Evolutionary conservation across 78 protist species (phyloP).

Genomic region (Guillardia theta): DNA sequence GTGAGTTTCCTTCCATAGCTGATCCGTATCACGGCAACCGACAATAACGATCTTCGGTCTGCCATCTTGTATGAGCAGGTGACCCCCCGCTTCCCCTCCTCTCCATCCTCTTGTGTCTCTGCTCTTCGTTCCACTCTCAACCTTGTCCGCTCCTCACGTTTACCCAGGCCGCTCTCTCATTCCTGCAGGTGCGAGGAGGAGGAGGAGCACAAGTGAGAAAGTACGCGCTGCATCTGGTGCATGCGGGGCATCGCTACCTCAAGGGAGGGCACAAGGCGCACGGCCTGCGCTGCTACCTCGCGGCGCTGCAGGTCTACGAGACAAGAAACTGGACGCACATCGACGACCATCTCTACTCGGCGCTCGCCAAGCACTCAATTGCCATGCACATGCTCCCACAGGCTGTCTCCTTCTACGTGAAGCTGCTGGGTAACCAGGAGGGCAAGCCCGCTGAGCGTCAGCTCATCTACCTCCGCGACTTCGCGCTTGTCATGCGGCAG

Average conservation of each 20-base stretch:
- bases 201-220: background rate
- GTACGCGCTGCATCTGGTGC: constrained; percentile 8
- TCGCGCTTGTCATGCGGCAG: background rate
- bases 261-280: background rate
- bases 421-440: background rate
- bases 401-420: background rate
- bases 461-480: constrained; percentile 15
- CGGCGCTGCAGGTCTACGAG: background rate
- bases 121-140: too few species aligned
- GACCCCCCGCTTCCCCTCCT: too few species aligned
- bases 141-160: too few species aligned
- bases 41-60: too few species aligned
- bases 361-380: constrained; percentile 2
- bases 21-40: too few species aligned
- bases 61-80: too few species aligned
- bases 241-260: constrained; percentile 1
- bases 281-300: background rate
- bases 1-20: too few species aligned
- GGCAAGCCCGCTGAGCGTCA: background rate
- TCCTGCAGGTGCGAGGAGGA: background rate
- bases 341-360: constrained; percentile 19
- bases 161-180: too few species aligned
- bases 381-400: background rate
- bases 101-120: too few species aligned
- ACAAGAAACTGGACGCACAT: background rate